These are phyloP conservation scores for Tylopilus orsonianus DNA, from an alignment of 1,284 basidiomycete species.

Conservation along the genomic window DNA sequence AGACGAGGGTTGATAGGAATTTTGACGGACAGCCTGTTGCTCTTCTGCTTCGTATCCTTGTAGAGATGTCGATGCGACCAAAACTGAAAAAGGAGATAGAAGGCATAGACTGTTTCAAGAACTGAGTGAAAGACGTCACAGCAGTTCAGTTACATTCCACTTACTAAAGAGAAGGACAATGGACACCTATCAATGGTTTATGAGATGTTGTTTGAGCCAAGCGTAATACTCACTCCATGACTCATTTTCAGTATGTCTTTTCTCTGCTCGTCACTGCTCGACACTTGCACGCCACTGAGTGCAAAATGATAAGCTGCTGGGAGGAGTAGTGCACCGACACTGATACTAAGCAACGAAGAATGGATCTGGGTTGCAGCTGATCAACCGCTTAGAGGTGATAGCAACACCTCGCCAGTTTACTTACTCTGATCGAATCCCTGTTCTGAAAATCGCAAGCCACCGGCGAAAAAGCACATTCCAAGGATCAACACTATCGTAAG, in stretches of 20 bases:
- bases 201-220: neutral
- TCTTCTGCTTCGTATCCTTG: slow-evolving; percentile 52
- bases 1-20: slow-evolving; percentile 35
- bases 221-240: slow-evolving; percentile 63
- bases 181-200: slow-evolving; percentile 46
- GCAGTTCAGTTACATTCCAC: slow-evolving; percentile 18
- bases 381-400: slow-evolving; percentile 2
- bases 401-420: slow-evolving; percentile 22
- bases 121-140: slow-evolving; percentile 5
- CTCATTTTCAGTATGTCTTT: slow-evolving; percentile 78
- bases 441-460: slow-evolving; percentile 74
- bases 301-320: slow-evolving; percentile 77
- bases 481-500: slow-evolving; percentile 46
- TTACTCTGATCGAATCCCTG: slow-evolving; percentile 74
- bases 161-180: slow-evolving; percentile 70
- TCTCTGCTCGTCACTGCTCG: slow-evolving; percentile 41
- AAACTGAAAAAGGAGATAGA: slow-evolving; percentile 84
- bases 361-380: slow-evolving; percentile 78
- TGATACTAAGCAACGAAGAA: slow-evolving; percentile 78
- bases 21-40: slow-evolving; percentile 39
- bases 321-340: slow-evolving; percentile 76
- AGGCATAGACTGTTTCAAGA: slow-evolving; percentile 55
- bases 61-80: slow-evolving; percentile 86
- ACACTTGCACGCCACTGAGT: slow-evolving; percentile 40
- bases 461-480: slow-evolving; percentile 82